phyloP scores from a whole-genome alignment of 2,329 filamentous ascomycete species.

The Aspergillus spinulosporus region DNA sequence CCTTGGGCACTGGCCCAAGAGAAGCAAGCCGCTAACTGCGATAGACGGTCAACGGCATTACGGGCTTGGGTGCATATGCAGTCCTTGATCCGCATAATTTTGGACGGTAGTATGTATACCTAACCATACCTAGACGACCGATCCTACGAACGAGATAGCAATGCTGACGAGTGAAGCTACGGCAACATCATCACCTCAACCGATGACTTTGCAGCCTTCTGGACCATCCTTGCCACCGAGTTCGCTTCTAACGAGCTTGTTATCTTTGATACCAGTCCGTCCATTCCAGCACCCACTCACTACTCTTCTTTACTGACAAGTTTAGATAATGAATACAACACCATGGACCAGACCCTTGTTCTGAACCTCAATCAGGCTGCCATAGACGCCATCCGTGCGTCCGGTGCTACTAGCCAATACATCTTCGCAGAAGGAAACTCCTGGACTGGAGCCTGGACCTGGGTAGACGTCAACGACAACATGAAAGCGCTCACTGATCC shows the following conservation, averaged over 20 bases:
- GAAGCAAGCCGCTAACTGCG: background rate
- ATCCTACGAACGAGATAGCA: too few species aligned
- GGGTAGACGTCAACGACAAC: slow-evolving; percentile 48
- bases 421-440: slow-evolving; percentile 62
- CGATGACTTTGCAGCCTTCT: slow-evolving; percentile 57
- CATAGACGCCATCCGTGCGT: slow-evolving; percentile 61
- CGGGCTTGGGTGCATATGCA: slow-evolving; percentile 52
- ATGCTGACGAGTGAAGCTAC: slow-evolving; percentile 21
- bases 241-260: slow-evolving; percentile 58
- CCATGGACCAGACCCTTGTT: slow-evolving; percentile 61
- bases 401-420: slow-evolving; percentile 58
- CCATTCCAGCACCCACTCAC: background rate
- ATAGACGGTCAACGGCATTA: slow-evolving; percentile 41
- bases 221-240: slow-evolving; percentile 55
- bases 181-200: slow-evolving; percentile 39
- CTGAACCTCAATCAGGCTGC: slow-evolving; percentile 64
- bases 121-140: background rate
- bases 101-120: slow-evolving; percentile 40
- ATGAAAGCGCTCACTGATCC: slow-evolving; percentile 54
- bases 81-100: slow-evolving; percentile 65
- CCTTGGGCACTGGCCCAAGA: background rate
- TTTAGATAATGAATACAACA: slow-evolving; percentile 63
- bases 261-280: slow-evolving; percentile 60
- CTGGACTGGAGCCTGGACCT: slow-evolving; percentile 53
- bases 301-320: slow-evolving; percentile 1